These are phyloP conservation scores for Wallacemonas sp. DNA, from an alignment of 208 protist species.

Conservation along the genomic window DNA sequence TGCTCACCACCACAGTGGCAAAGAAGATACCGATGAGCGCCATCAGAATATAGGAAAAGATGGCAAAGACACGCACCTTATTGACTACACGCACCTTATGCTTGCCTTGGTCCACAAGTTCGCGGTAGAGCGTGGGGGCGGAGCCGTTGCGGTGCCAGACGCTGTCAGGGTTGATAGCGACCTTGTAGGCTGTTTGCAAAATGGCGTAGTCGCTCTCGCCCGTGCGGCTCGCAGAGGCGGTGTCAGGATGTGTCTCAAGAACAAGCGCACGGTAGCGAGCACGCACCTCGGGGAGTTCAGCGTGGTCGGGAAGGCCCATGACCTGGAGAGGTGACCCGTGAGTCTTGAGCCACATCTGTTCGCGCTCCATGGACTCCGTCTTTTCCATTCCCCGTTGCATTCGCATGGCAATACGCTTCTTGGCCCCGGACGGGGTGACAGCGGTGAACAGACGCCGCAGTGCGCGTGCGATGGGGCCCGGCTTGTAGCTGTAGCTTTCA, in stretches of 20 bases:
- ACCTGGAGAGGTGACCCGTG: constrained; percentile 77
- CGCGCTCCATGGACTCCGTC: constrained; percentile 47
- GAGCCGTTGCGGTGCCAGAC: constrained; percentile 80
- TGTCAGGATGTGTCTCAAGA: constrained; percentile 79
- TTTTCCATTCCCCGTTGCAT: constrained; percentile 69
- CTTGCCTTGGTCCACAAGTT: constrained; percentile 30
- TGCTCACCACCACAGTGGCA: constrained; percentile 46
- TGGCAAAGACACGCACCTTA: constrained; percentile 52
- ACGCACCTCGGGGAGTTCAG: constrained; percentile 61
- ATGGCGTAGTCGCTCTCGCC: constrained; percentile 51
- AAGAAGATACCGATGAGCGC: constrained; percentile 45
- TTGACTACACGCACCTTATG: constrained; percentile 22
- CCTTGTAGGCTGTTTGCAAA: constrained; percentile 70
- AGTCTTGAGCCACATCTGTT: constrained; percentile 68
- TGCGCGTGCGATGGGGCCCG: constrained; percentile 35
- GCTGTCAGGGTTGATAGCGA: constrained; percentile 59
- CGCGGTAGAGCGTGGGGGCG: constrained; percentile 50
- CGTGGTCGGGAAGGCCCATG: constrained; percentile 82
- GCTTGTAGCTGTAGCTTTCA: constrained; percentile 64
- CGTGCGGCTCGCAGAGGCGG: constrained; percentile 15
- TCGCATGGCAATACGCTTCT: constrained; percentile 34
- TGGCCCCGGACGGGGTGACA: constrained; percentile 27
- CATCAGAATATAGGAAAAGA: constrained; percentile 65
- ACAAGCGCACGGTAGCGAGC: constrained; percentile 69
- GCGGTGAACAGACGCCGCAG: constrained; percentile 44